A percentile compares a stretch with the other conserved stretches of the same genome.
Conservation (phyloP, 352 stramenopile genomes). For the Globisporangium apiculatum region DNA sequence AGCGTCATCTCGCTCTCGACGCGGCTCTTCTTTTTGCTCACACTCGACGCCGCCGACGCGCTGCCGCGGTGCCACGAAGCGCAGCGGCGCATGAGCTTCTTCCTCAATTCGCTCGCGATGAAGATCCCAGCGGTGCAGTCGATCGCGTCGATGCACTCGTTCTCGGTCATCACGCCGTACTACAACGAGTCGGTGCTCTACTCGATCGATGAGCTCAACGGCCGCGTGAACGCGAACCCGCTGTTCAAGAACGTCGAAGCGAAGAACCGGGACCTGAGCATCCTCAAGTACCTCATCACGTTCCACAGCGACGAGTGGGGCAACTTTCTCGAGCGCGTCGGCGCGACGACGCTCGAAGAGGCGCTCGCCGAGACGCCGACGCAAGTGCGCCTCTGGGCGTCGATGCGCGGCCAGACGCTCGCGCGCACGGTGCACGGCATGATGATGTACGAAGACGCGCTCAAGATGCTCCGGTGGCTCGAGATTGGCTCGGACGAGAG, state of each 20-base stretch:
- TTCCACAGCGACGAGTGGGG: slow-evolving; percentile 86
- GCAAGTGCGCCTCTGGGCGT: slow-evolving; percentile 82
- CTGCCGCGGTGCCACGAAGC: slow-evolving; percentile 80
- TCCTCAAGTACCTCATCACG: slow-evolving; percentile 86
- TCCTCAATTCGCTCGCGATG: slow-evolving; percentile 86
- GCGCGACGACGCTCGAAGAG: slow-evolving; percentile 67
- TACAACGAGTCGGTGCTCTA: slow-evolving; percentile 87
- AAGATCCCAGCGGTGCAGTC: slow-evolving; percentile 79
- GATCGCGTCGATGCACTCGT: slow-evolving; percentile 84
- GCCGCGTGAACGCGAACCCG: slow-evolving; percentile 73
- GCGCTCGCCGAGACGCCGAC: slow-evolving; percentile 74
- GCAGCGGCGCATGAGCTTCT: slow-evolving; percentile 86
- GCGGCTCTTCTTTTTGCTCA: slow-evolving; percentile 79
- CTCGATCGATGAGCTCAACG: slow-evolving; percentile 79
- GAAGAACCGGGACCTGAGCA: slow-evolving; percentile 79
- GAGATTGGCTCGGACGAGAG: slow-evolving; percentile 82
- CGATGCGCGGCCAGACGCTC: slow-evolving; percentile 81
- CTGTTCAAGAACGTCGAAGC: slow-evolving; percentile 82
- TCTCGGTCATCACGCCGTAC: slow-evolving; percentile 85
- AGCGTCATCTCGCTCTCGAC: slow-evolving; percentile 73
- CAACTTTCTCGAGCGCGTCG: slow-evolving; percentile 82
- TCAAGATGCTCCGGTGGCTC: slow-evolving; percentile 86
- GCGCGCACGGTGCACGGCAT: slow-evolving; percentile 84
- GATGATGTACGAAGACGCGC: slow-evolving; percentile 88
- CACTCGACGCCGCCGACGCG: slow-evolving; percentile 74